Conservation (phyloP, 2,329 filamentous ascomycete species). For the Epichloe hybrida region DNA sequence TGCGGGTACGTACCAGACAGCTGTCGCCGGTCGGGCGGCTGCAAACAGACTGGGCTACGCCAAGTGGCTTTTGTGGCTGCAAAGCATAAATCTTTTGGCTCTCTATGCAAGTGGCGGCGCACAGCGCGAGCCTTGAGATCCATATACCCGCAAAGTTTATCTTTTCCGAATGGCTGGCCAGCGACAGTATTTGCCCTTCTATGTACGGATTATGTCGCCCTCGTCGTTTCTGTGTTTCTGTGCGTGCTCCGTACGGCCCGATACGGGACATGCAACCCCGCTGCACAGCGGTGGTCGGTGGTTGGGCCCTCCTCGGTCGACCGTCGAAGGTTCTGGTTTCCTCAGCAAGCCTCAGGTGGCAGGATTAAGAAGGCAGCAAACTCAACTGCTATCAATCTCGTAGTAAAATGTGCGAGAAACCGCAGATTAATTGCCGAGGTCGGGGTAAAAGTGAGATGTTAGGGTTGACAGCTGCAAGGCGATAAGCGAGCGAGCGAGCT, state of each 20-base stretch:
- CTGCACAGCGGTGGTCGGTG: slow-evolving; percentile 1
- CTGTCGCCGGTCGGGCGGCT: background rate
- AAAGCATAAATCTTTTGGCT: background rate
- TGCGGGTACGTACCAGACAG: background rate
- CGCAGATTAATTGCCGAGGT: background rate
- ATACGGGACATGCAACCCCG: background rate
- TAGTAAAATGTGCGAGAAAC: background rate
- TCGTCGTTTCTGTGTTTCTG: too few relatives aligned
- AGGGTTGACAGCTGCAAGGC: background rate
- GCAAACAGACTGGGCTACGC: background rate
- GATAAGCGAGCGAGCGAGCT: background rate
- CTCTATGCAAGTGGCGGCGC: background rate
- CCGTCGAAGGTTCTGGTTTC: background rate
- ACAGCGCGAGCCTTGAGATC: background rate
- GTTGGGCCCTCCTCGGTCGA: background rate
- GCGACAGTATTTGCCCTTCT: background rate
- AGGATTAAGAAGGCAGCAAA: background rate
- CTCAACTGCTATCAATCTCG: background rate
- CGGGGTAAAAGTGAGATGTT: background rate
- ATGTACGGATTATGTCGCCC: background rate
- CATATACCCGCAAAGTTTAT: background rate
- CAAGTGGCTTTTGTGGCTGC: background rate
- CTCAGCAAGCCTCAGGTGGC: background rate
- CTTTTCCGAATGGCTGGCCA: slow-evolving; percentile 1
- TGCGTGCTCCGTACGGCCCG: too few relatives aligned